phyloP scores from a whole-genome alignment of 495 filamentous ascomycete species.

The Xeromyces bisporus region DNA sequence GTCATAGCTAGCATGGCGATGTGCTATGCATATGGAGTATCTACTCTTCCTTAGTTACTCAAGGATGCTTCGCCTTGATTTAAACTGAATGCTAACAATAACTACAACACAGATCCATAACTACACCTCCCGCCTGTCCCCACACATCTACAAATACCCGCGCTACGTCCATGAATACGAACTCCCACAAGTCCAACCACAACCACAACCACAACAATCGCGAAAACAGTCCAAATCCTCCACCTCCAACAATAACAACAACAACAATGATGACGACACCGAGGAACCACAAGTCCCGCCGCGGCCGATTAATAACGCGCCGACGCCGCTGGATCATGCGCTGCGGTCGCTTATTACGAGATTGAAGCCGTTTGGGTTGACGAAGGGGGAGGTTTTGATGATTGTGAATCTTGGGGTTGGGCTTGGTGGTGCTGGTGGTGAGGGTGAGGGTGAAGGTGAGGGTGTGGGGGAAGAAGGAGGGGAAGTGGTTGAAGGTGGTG shows the following conservation, averaged over 20 bases:
- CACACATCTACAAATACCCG: conserved; percentile 22
- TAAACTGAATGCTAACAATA: conserved; percentile 1
- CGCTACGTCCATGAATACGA: conserved; percentile 6
- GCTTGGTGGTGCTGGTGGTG: conserved; percentile 2
- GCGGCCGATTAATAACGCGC: conserved; percentile 3
- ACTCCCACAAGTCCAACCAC: conserved; percentile 12
- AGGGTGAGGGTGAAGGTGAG: conserved; percentile 1
- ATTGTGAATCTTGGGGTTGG: conserved; percentile 42
- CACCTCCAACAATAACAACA: conserved; percentile 6
- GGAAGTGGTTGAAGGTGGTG: background rate
- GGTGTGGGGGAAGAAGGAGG: conserved; percentile 3
- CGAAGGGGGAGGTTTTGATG: conserved; percentile 48
- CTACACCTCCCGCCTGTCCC: conserved; percentile 24
- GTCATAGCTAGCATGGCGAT: too few relatives aligned
- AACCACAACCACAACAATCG: too few relatives aligned
- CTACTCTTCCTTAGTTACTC: background rate
- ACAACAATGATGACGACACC: conserved; percentile 1
- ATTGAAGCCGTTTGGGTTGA: conserved; percentile 32
- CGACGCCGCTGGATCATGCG: conserved; percentile 21
- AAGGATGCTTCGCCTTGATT: background rate
- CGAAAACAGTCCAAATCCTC: conserved; percentile 11
- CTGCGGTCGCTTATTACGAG: conserved; percentile 22
- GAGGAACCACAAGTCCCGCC: conserved; percentile 2
- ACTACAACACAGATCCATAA: conserved; percentile 23
- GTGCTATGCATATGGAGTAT: too few relatives aligned